phyloP scores from a whole-genome alignment of 169 alveolate species.

The Babesia bigemina region DNA sequence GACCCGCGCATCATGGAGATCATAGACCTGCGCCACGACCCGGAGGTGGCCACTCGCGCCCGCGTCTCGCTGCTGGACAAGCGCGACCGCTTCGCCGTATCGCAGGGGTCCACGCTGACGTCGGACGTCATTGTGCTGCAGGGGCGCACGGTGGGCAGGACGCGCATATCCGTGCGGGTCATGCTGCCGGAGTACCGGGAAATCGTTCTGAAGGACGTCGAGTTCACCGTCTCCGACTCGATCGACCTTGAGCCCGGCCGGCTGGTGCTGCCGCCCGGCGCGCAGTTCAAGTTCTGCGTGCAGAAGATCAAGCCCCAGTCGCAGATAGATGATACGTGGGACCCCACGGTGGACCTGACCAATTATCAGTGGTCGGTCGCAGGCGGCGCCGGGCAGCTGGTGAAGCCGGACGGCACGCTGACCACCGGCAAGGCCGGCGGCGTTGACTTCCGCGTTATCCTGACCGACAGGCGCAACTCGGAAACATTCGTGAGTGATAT shows the following conservation, averaged over 20 bases:
- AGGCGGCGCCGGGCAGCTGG: constrained; percentile 22
- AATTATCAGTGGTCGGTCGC: constrained; percentile 60
- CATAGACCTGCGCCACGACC: constrained; percentile 52
- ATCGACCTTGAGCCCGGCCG: constrained; percentile 52
- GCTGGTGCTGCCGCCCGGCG: constrained; percentile 37
- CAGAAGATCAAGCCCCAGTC: constrained; percentile 36
- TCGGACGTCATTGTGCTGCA: constrained; percentile 66
- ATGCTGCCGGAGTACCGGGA: constrained; percentile 54
- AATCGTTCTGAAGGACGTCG: constrained; percentile 50
- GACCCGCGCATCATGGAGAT: constrained; percentile 50
- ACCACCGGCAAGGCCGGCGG: constrained; percentile 29
- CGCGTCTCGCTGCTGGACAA: constrained; percentile 41
- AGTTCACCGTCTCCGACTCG: constrained; percentile 65
- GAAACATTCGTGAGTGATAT: constrained; percentile 22
- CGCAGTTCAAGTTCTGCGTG: constrained; percentile 31
- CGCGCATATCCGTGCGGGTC: constrained; percentile 43
- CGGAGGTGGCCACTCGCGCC: constrained; percentile 58
- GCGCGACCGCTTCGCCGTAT: constrained; percentile 39
- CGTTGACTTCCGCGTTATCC: constrained; percentile 19
- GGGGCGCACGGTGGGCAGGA: constrained; percentile 61
- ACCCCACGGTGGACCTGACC: constrained; percentile 11
- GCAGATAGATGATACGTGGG: constrained; percentile 12
- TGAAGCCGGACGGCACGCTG: constrained; percentile 27
- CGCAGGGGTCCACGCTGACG: constrained; percentile 34
- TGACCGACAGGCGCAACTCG: constrained; percentile 31